These are phyloP conservation scores for Cladochytrium replicatum DNA, from an alignment of 192 early-diverging fungal genomes.

Conservation along the genomic window DNA sequence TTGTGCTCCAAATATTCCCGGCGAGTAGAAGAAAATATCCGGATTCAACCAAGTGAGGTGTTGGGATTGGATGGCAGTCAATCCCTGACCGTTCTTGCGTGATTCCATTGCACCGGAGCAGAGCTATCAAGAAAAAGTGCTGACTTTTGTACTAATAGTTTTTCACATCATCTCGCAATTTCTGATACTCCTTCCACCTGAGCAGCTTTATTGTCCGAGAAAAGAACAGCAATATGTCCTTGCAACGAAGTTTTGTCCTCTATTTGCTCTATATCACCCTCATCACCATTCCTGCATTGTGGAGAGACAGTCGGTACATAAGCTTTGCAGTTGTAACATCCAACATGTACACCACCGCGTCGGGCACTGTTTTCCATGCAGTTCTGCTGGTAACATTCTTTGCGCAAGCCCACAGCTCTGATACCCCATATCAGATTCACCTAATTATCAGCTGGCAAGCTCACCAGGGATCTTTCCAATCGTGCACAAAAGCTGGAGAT, in stretches of 20 bases:
- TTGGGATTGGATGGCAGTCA: too few relatives aligned
- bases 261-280: slow-evolving; percentile 22
- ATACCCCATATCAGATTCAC: neutral
- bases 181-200: too few relatives aligned
- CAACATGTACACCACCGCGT: slow-evolving; percentile 27
- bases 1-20: too few relatives aligned
- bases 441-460: neutral
- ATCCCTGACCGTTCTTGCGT: too few relatives aligned
- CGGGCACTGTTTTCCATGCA: slow-evolving; percentile 38
- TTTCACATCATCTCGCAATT: too few relatives aligned
- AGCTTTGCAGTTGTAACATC: slow-evolving; percentile 35
- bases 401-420: slow-evolving; percentile 28
- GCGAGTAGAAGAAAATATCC: too few relatives aligned
- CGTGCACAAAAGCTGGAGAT: slow-evolving; percentile 29
- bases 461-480: slow-evolving; percentile 31
- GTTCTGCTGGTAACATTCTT: slow-evolving; percentile 9
- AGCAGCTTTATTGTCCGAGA: slow-evolving; percentile 30
- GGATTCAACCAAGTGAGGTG: too few relatives aligned
- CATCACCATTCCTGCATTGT: slow-evolving; percentile 37
- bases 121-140: too few relatives aligned
- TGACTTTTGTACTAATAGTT: too few relatives aligned
- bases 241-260: slow-evolving; percentile 32
- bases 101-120: too few relatives aligned
- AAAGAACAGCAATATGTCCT: slow-evolving; percentile 35
- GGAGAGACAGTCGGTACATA: slow-evolving; percentile 35